Evolutionary conservation across 1,139 yeast genomes (phyloP), one percentile per base, ranked within the genome.

Genomic region (Candida frijolesensis): DNA sequence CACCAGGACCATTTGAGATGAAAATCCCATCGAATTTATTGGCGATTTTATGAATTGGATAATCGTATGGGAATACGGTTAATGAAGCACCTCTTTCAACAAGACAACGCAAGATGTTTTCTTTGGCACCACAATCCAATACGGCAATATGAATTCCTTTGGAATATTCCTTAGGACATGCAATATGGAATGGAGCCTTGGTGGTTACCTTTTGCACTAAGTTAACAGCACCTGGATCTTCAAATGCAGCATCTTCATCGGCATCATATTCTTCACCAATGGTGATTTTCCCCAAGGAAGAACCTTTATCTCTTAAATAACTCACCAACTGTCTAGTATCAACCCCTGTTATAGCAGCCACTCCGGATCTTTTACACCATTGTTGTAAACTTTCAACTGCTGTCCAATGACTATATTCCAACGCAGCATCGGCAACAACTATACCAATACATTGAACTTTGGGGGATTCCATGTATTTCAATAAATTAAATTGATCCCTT

Each of bases 1-100:
- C 97, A 64, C 99, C 99, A 45, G 99, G 99, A 48, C 99, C 99
- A 68, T 94, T 94, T 47, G 97, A 89, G 60, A 94, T 84, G 74
- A 94, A 94, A 50, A 94, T 73, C 62, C 98, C 99, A 66, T 94
- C 99, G 65, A 91, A 94, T 70, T 88, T 89, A 68, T 83, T 83
- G 52, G 97, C 97, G 60, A 92, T 84, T 66, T 89, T 87, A 66
- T 92, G 92, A 59, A 94, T 83, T 57, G 96, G 96, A 70, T 89
- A 92, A 72, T 94, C 89, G 71, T 88, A 92, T 49, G 99, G 99
- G 82, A 94, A 88, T 32, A 94, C 98, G 2, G 98, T 94, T 60
- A 92, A 84, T 27, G 96, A 87, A 35, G 97, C 97, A 55, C 98
- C 99, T 72, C 99, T 87, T 60, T 89, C 81, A 33, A 89, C 98